A percentile compares a stretch with the other conserved stretches of the same genome.
phyloP scores from a whole-genome alignment of 306 rosid species.

The Inga leiocalycina region DNA sequence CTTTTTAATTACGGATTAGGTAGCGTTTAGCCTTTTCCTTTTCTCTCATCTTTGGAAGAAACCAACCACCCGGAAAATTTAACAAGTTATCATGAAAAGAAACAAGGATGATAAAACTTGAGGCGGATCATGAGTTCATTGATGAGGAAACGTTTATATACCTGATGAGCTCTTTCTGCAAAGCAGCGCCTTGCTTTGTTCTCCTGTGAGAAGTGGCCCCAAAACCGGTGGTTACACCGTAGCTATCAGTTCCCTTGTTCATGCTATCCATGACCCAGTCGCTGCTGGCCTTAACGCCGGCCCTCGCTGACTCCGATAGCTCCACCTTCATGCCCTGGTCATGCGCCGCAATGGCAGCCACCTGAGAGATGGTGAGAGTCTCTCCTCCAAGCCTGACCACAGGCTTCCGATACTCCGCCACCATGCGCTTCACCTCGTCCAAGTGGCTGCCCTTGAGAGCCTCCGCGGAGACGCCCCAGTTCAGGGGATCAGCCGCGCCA shows the following conservation, averaged over 20 bases:
- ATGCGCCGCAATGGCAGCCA: conserved; percentile 70
- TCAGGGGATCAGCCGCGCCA: conserved; percentile 50
- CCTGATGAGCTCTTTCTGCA: conserved; percentile 85
- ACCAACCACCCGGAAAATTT: neutral
- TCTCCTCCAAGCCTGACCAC: conserved; percentile 72
- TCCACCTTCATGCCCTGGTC: conserved; percentile 51
- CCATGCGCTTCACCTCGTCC: conserved; percentile 91
- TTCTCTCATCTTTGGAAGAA: neutral
- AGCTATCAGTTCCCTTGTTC: conserved; percentile 77
- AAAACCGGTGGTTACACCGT: conserved; percentile 92
- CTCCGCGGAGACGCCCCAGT: conserved; percentile 77
- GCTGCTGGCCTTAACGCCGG: conserved; percentile 87
- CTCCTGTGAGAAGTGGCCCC: conserved; percentile 93
- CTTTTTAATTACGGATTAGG: neutral
- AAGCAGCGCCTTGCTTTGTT: conserved; percentile 85
- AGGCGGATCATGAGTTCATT: neutral
- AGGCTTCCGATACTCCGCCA: conserved; percentile 67
- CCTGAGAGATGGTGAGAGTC: conserved; percentile 74
- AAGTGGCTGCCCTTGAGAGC: conserved; percentile 73
- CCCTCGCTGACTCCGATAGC: conserved; percentile 68
- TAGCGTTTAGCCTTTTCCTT: neutral
- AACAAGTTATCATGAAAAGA: neutral
- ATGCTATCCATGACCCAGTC: conserved; percentile 90
- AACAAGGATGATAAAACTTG: neutral
- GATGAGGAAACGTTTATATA: conserved; percentile 4